Conservation (phyloP, 371 early-diverging fungal genomes). For the Dentiscutata heterogama region DNA sequence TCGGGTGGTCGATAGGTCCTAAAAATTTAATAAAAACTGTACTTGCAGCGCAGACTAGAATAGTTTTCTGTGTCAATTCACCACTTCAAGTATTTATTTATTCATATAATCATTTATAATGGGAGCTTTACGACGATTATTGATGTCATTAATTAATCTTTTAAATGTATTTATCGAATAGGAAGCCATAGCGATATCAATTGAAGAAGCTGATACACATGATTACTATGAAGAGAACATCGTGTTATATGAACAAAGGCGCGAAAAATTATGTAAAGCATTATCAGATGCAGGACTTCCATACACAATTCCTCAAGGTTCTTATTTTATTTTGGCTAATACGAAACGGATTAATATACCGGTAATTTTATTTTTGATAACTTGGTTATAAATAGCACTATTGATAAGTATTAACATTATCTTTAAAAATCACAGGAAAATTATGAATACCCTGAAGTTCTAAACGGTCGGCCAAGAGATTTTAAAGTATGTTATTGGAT, state of each 20-base stretch:
- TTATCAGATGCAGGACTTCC: conserved; percentile 80
- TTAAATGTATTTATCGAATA: conserved; percentile 18
- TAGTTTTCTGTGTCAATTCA: conserved; percentile 89
- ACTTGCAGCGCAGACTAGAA: conserved; percentile 90
- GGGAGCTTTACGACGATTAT: neutral
- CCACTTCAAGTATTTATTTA: conserved; percentile 75
- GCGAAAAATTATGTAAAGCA: conserved; percentile 75
- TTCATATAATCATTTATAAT: neutral
- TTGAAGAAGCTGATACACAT: conserved; percentile 72
- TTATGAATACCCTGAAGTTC: conserved; percentile 70
- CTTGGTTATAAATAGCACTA: too few relatives aligned
- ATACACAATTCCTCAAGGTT: conserved; percentile 91
- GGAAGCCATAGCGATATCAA: conserved; percentile 86
- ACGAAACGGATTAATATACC: conserved; percentile 76
- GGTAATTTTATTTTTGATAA: too few relatives aligned
- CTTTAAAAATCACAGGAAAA: conserved; percentile 48
- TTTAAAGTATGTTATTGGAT: conserved; percentile 90
- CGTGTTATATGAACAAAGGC: conserved; percentile 74
- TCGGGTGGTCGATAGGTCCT: conserved; percentile 95
- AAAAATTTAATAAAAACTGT: conserved; percentile 77
- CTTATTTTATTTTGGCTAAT: conserved; percentile 94
- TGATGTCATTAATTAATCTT: neutral
- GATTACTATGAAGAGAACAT: conserved; percentile 80
- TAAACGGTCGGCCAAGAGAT: conserved; percentile 74
- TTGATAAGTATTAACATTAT: too few relatives aligned